Percentiles rank a stretch among this genome's conserved stretches.
These are phyloP conservation scores for Comarum palustre DNA, from an alignment of 306 rosid species.

Conservation along the genomic window DNA sequence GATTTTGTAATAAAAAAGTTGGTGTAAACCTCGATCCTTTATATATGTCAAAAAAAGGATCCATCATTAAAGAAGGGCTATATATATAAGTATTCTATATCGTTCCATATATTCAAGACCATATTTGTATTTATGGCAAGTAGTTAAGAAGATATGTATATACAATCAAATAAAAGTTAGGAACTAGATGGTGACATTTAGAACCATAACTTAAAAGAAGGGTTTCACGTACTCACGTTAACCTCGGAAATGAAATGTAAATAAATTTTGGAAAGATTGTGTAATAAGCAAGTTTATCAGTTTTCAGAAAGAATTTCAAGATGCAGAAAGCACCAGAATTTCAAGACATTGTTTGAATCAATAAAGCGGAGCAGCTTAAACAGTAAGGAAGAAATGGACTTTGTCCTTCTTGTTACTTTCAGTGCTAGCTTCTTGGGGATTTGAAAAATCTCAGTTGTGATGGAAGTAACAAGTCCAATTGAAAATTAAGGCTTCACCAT, in stretches of 20 bases:
- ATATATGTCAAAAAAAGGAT: too few relatives aligned
- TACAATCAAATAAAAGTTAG: background rate
- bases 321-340: background rate
- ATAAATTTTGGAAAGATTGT: background rate
- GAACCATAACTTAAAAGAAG: background rate
- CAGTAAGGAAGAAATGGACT: background rate
- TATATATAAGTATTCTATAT: background rate
- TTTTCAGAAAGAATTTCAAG: background rate
- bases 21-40: too few relatives aligned
- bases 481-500: background rate
- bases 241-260: background rate
- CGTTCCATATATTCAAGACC: background rate
- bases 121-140: background rate
- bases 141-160: background rate
- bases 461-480: background rate
- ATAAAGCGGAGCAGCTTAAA: background rate
- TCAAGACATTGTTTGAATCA: background rate
- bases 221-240: background rate
- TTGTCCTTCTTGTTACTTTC: background rate
- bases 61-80: too few relatives aligned
- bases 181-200: background rate
- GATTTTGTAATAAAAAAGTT: too few relatives aligned
- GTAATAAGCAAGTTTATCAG: background rate
- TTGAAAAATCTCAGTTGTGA: background rate
- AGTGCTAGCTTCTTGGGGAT: background rate